Evolutionary conservation across 2,329 filamentous ascomycete species (phyloP).

Genomic region (Cercospora zeina): DNA sequence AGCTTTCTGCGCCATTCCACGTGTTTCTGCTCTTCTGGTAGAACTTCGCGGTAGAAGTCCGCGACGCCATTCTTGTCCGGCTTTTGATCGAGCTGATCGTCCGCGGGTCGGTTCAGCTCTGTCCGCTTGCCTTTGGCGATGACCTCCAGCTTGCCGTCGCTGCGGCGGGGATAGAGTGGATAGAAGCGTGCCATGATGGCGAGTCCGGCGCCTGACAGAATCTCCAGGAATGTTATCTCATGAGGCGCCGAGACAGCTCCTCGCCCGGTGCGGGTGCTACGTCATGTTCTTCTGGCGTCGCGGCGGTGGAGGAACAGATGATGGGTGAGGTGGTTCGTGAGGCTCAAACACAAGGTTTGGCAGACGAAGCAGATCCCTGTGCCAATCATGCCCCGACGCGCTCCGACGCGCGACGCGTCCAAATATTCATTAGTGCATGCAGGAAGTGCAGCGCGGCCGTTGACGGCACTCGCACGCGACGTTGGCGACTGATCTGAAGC

Average conservation of each 20-base stretch:
- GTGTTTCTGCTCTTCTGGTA: slow-evolving; percentile 54
- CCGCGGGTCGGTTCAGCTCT: slow-evolving; percentile 54
- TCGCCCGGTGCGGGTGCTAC: background rate
- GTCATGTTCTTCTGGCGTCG: background rate
- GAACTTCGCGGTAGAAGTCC: slow-evolving; percentile 57
- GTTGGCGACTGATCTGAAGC: background rate
- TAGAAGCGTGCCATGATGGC: slow-evolving; percentile 48
- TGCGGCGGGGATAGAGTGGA: slow-evolving; percentile 51
- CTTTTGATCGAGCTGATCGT: slow-evolving; percentile 54
- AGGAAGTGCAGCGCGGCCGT: background rate
- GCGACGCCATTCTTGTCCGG: slow-evolving; percentile 56
- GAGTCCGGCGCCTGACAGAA: background rate
- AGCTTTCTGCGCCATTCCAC: slow-evolving; percentile 61
- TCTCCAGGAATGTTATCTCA: background rate
- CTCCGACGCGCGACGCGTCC: background rate
- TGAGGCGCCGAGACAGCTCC: slow-evolving; percentile 5
- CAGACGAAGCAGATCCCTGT: background rate
- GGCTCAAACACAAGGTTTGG: slow-evolving; percentile 7
- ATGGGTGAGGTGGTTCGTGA: background rate
- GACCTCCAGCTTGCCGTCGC: slow-evolving; percentile 53
- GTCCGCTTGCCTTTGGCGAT: slow-evolving; percentile 54
- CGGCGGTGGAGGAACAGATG: no score
- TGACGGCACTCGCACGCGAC: background rate
- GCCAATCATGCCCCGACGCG: slow-evolving; percentile 6
- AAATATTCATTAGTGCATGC: background rate